These are phyloP conservation scores for Eimeria falciformis DNA, from an alignment of 169 alveolate species.

Conservation along the genomic window DNA sequence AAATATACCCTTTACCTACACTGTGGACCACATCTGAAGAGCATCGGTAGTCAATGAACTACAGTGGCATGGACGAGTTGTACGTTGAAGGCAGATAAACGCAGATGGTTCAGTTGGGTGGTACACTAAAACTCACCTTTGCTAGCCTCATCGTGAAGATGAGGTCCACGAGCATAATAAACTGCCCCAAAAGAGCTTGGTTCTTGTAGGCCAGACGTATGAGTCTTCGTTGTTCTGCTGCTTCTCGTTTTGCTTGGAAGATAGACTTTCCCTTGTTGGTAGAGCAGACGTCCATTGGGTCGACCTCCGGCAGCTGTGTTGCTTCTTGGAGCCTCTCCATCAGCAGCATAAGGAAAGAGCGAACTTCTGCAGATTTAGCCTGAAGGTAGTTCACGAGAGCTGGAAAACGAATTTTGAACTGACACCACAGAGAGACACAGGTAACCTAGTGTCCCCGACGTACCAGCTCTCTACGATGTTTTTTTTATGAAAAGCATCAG, in stretches of 20 bases:
- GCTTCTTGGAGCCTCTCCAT: slow-evolving; percentile 63
- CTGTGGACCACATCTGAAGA: not conserved
- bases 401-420: too few species aligned
- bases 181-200: slow-evolving; percentile 76
- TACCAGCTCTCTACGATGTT: too few species aligned
- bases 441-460: too few species aligned
- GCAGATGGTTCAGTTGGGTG: too few species aligned
- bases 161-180: slow-evolving; percentile 66
- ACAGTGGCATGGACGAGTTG: too few species aligned
- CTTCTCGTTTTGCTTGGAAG: slow-evolving; percentile 73
- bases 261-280: slow-evolving; percentile 39
- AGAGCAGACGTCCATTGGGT: slow-evolving; percentile 46
- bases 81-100: too few species aligned
- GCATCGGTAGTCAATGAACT: too few species aligned
- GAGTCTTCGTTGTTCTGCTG: slow-evolving; percentile 69
- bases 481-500: too few species aligned
- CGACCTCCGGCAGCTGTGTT: slow-evolving; percentile 73
- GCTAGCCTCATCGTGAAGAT: slow-evolving; percentile 69
- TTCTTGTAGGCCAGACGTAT: slow-evolving; percentile 69
- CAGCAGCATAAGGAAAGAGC: slow-evolving; percentile 19
- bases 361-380: slow-evolving; percentile 53
- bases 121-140: slow-evolving; percentile 26
- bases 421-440: too few species aligned
- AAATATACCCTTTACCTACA: not conserved
- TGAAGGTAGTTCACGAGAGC: not conserved